phyloP scores from a whole-genome alignment of 495 filamentous ascomycete species.

The Penicillium odoratum region DNA sequence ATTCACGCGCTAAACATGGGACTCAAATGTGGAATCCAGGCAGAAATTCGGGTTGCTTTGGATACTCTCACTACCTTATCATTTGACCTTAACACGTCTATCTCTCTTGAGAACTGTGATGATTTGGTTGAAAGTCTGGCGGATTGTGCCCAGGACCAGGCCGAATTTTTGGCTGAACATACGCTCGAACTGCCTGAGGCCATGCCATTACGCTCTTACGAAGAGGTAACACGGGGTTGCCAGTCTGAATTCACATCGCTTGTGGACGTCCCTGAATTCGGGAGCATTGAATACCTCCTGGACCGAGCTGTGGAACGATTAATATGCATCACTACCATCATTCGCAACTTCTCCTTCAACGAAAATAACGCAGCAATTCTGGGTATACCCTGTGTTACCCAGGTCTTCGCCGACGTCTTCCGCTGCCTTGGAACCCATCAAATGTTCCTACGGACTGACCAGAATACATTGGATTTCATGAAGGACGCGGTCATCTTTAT shows the following conservation, averaged over 20 bases:
- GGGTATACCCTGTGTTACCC: constrained; percentile 71
- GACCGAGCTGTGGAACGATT: constrained; percentile 84
- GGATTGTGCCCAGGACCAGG: constrained; percentile 87
- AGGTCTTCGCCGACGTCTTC: constrained; percentile 78
- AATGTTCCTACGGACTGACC: constrained; percentile 74
- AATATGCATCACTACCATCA: constrained; percentile 86
- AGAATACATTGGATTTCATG: constrained; percentile 91
- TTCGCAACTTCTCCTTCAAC: constrained; percentile 88
- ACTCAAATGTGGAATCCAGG: constrained; percentile 86
- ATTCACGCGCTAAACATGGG: constrained; percentile 89
- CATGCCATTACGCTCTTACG: constrained; percentile 78
- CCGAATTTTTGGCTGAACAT: constrained; percentile 75
- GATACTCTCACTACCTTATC: constrained; percentile 79
- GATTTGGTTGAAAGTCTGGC: constrained; percentile 85
- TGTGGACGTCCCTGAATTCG: constrained; percentile 69
- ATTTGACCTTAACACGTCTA: constrained; percentile 56
- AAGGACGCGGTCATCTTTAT: constrained; percentile 89
- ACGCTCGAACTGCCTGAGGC: constrained; percentile 80
- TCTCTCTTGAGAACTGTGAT: constrained; percentile 74
- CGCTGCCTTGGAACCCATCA: constrained; percentile 87
- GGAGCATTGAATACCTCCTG: constrained; percentile 75
- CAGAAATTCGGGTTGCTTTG: constrained; percentile 82
- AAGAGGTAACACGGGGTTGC: constrained; percentile 79
- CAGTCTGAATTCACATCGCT: constrained; percentile 68
- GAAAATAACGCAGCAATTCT: constrained; percentile 72